Conservation (phyloP, 1,284 basidiomycete genomes). For the Trichosporon faecale region DNA sequence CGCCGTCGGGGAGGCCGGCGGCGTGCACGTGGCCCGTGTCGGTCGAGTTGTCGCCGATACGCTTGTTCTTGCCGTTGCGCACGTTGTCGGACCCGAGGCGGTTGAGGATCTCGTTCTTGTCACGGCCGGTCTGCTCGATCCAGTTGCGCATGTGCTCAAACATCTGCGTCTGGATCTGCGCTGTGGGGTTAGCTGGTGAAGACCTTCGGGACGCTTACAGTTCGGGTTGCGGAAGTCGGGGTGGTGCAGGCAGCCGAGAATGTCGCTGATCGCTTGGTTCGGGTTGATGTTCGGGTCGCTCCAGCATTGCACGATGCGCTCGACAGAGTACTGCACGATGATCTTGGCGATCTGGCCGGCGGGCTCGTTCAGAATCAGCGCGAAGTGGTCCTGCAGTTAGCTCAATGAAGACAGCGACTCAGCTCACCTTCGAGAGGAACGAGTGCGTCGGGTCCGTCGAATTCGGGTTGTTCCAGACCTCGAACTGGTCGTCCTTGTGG, state of each 20-base stretch:
- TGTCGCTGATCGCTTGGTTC: conserved; percentile 62
- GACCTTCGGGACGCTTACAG: conserved; percentile 52
- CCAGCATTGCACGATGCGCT: conserved; percentile 74
- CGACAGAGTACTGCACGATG: conserved; percentile 58
- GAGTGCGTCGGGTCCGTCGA: conserved; percentile 78
- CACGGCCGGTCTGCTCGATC: conserved; percentile 60
- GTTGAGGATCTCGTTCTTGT: conserved; percentile 59
- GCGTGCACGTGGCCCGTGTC: conserved; percentile 48
- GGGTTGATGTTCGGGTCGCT: conserved; percentile 65
- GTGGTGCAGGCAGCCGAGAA: conserved; percentile 75
- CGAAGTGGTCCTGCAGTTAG: conserved; percentile 41
- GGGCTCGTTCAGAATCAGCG: conserved; percentile 57
- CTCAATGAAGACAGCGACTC: not conserved
- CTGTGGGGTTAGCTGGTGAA: conserved; percentile 71
- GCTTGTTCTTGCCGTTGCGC: conserved; percentile 68
- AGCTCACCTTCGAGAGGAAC: conserved; percentile 56
- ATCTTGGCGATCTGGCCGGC: conserved; percentile 70
- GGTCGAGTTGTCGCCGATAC: conserved; percentile 53
- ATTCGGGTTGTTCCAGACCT: conserved; percentile 72
- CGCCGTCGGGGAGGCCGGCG: conserved; percentile 41
- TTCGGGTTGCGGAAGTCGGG: conserved; percentile 71
- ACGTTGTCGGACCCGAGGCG: conserved; percentile 67
- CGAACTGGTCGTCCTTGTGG: conserved; percentile 74
- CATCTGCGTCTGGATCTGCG: conserved; percentile 77
- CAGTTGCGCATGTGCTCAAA: conserved; percentile 53